Evolutionary conservation across 352 stramenopile genomes (phyloP).

Genomic region (Globisporangium camurandrum): DNA sequence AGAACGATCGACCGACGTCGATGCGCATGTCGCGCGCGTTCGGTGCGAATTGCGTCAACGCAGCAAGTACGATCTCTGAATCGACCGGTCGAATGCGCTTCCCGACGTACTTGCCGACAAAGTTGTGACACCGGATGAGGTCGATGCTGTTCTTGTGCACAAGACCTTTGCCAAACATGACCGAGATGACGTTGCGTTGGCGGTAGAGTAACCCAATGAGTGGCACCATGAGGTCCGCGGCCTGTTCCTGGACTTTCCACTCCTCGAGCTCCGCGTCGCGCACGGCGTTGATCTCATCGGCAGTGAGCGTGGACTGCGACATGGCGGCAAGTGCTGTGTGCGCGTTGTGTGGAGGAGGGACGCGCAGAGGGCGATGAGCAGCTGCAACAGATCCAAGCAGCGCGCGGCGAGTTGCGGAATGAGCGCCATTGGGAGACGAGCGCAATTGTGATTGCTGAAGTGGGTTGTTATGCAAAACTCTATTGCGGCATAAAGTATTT

Average conservation of each 20-base stretch:
- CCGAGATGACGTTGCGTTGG: constrained; percentile 74
- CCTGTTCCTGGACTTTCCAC: constrained; percentile 76
- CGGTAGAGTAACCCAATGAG: constrained; percentile 79
- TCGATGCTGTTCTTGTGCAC: constrained; percentile 85
- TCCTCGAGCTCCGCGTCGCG: constrained; percentile 55
- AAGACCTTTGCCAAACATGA: constrained; percentile 77
- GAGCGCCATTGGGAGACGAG: too few relatives aligned
- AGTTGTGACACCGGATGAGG: constrained; percentile 76
- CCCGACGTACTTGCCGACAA: constrained; percentile 81
- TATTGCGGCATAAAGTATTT: too few relatives aligned
- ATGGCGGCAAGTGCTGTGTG: constrained; percentile 13
- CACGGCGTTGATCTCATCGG: constrained; percentile 42
- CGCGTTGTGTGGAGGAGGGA: not conserved
- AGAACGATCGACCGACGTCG: constrained; percentile 66
- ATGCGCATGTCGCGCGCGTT: constrained; percentile 66
- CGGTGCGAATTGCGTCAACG: constrained; percentile 47
- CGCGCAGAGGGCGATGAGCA: not conserved
- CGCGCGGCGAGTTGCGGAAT: constrained; percentile 15
- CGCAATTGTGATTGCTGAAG: not conserved
- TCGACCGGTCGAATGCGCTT: constrained; percentile 66
- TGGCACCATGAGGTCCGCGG: constrained; percentile 79
- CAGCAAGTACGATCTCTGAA: constrained; percentile 64
- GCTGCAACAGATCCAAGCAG: constrained; percentile 9
- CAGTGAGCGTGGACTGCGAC: constrained; percentile 27
- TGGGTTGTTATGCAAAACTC: too few relatives aligned